Evolutionary conservation across 179 eudicot genomes (phyloP).

Genomic region (Corrigiola litoralis): DNA sequence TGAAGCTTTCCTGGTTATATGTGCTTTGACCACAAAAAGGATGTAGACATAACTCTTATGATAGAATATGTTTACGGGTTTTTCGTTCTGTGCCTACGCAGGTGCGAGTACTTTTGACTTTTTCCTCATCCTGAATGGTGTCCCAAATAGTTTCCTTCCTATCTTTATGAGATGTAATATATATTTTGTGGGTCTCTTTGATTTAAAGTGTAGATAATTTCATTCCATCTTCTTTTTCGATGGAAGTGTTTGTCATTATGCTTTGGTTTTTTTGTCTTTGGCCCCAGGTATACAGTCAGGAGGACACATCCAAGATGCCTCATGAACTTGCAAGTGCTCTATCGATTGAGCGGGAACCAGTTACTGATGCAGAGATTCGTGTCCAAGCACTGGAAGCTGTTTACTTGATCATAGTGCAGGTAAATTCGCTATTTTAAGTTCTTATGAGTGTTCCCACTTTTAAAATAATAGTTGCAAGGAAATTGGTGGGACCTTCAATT

Average conservation of each 20-base stretch:
- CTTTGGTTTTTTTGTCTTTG: slow-evolving; percentile 1
- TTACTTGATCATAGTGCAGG: slow-evolving; percentile 78
- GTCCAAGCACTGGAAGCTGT: slow-evolving; percentile 83
- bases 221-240: too few species aligned
- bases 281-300: slow-evolving; percentile 59
- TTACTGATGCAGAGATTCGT: slow-evolving; percentile 76
- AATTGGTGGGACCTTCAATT: not conserved
- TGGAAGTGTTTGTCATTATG: not conserved
- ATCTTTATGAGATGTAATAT: not conserved
- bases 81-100: not conserved
- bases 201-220: too few species aligned
- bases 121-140: too few species aligned
- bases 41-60: too few species aligned
- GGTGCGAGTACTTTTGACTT: not conserved
- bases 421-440: slow-evolving; percentile 11
- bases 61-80: not conserved
- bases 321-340: slow-evolving; percentile 82
- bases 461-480: not conserved
- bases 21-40: too few species aligned
- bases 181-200: too few species aligned
- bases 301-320: slow-evolving; percentile 94
- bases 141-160: too few species aligned
- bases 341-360: slow-evolving; percentile 80
- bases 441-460: not conserved
- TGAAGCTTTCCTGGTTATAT: too few species aligned